Evolutionary conservation across 2,329 filamentous ascomycete genomes (phyloP), one percentile per base, ranked within the genome.

Genomic region (Botryotinia narcissicola): DNA sequence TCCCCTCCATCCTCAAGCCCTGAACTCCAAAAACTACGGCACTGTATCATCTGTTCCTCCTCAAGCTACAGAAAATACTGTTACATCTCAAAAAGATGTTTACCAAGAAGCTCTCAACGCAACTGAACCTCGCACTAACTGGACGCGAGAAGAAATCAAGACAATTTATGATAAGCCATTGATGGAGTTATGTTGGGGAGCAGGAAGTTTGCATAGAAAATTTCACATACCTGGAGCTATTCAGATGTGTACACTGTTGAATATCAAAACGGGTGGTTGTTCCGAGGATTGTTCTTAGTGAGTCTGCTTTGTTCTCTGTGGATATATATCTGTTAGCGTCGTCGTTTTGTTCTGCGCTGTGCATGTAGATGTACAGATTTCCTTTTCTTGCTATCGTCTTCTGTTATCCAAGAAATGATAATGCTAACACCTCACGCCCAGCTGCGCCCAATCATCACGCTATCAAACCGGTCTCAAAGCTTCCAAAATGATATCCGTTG

Each of bases 191-290:
- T 88, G 91, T 14, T 92, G 90, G 81, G 90, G 92, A 81, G 88
- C 93, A 75, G 90, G 89, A 77, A 88, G 87, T 51, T 85, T 97
- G 73, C 94, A 97, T 83, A 91, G 93, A 63, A 91, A 92, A 78
- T 97, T 97, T 85, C 94, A 97, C 84, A 88, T 93, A 80, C 93
- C 94, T 10, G 87, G 90, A 64, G 91, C 93, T 42, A 93, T 97
- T 76, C 94, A 97, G 83, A 92, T 97, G 83, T 97, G 94, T 85
- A 97, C 94, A 0, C 86, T 97, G 74, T 97, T 97, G 93, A 97
- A 97, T 86, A 97, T 97, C 86, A 97, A 97, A 82, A 97, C 93
- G 14, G 94, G 94, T 72, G 94, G 94, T 66, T 97, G 94, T 84
- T 94, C 90, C 78, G 94, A 97, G 82, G 94, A 97, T 83, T 97